phyloP scores from a whole-genome alignment of 352 stramenopile genomes.

The Nothophytophthora sp. region DNA sequence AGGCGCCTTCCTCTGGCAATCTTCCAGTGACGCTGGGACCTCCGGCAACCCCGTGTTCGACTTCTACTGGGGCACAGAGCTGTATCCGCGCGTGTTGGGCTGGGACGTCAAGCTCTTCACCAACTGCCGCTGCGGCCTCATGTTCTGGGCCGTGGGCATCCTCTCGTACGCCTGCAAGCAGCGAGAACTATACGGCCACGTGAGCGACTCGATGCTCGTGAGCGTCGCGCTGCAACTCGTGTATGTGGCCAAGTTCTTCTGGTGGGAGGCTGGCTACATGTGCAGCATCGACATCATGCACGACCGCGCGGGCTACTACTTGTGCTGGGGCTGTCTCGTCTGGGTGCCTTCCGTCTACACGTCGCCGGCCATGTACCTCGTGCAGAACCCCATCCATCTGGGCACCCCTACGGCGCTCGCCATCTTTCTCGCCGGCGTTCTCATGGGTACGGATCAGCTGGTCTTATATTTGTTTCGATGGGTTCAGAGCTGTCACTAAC shows the following conservation, averaged over 20 bases:
- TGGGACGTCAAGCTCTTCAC: slow-evolving; percentile 98
- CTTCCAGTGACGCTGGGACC: slow-evolving; percentile 91
- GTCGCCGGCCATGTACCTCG: slow-evolving; percentile 93
- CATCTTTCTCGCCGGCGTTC: slow-evolving; percentile 75
- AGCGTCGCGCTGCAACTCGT: slow-evolving; percentile 90
- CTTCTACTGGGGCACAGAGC: slow-evolving; percentile 97
- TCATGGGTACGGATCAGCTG: slow-evolving; percentile 62
- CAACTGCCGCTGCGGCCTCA: slow-evolving; percentile 97
- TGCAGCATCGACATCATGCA: slow-evolving; percentile 98
- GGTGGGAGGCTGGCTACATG: slow-evolving; percentile 97
- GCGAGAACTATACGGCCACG: slow-evolving; percentile 65
- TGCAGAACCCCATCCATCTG: slow-evolving; percentile 86
- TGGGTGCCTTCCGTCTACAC: slow-evolving; percentile 98
- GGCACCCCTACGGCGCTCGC: slow-evolving; percentile 35
- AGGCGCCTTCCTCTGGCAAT: slow-evolving; percentile 81
- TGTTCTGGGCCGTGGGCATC: slow-evolving; percentile 94
- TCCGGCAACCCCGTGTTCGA: slow-evolving; percentile 94
- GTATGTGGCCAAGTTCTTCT: slow-evolving; percentile 98
- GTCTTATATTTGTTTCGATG: background rate
- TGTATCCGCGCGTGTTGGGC: slow-evolving; percentile 93
- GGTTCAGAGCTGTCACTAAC: too few species aligned
- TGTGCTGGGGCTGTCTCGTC: slow-evolving; percentile 97
- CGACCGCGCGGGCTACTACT: slow-evolving; percentile 94
- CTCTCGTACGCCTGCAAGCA: slow-evolving; percentile 93
- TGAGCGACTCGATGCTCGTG: slow-evolving; percentile 90